Evolutionary conservation across 108 stramenopile species (phyloP), one percentile per base, ranked within the genome.

Genomic region (Nitzschia sp.): DNA sequence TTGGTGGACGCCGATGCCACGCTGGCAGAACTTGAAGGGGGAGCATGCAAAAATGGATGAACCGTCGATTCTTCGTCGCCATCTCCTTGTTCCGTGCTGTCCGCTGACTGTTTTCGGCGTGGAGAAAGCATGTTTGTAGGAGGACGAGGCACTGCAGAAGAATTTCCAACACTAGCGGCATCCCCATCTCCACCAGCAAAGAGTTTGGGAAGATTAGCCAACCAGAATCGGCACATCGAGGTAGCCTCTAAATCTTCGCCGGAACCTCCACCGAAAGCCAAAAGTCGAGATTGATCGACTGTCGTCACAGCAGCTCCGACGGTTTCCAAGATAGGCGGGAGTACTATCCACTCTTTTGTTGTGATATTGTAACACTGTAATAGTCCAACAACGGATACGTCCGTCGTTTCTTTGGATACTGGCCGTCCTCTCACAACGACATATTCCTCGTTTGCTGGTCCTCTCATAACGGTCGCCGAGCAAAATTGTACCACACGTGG

Each of bases 41-140:
- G 57, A 1, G 57, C 30, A 29, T 33, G 33, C 1, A 58, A 32
- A 29, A 58, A 58, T 32, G 57, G 57, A 32, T 58, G 57, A 34
- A 58, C 31, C 32, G 57, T 58, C 13, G 57, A 33, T 58, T 57
- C 55, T 57, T 58, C 57, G 27, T 54, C 53, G 23, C 27, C 53
- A 27, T 54, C 53, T 2, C 19, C 45, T 2, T 25, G 28, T 2
- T 28, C n/a, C 33, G 25, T 29, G 28, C 28, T 32, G 2, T 11
- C 57, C 15, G n/a, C 57, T n/a, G n/a, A n/a, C n/a, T n/a, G n/a
- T n/a, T n/a, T n/a, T n/a, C n/a, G n/a, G n/a, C n/a, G n/a, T n/a
- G n/a, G n/a, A n/a, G n/a, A n/a, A n/a, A n/a, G n/a, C 38, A 41
- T 41, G 38, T 41, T 41, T 6, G 38, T 9, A 32, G 33, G 19